A percentile compares a stretch with the other conserved stretches of the same genome.
These are phyloP conservation scores for Avena atlantica DNA, from an alignment of 176 grass and related monocot species.

Conservation along the genomic window DNA sequence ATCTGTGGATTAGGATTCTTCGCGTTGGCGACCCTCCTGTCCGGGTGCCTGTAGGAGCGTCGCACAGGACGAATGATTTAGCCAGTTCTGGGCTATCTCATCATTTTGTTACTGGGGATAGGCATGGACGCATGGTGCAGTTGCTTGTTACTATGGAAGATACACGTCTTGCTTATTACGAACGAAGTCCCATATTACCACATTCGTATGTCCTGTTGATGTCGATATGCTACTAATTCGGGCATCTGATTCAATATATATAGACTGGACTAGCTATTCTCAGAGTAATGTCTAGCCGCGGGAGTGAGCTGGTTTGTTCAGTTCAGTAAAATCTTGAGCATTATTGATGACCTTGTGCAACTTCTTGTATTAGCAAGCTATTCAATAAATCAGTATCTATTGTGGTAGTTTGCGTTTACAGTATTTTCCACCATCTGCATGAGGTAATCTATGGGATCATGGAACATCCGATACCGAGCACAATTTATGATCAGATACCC, in stretches of 20 bases:
- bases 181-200: not conserved
- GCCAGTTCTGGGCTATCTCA: not conserved
- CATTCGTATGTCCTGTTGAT: not conserved
- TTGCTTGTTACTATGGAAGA: no score
- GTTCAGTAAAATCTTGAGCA: not conserved
- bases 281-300: not conserved
- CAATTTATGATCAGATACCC: not conserved
- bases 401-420: not conserved
- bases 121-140: not conserved
- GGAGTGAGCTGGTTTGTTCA: not conserved
- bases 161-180: not conserved
- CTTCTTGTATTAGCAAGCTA: not conserved
- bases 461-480: not conserved
- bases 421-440: not conserved
- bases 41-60: constrained; percentile 12
- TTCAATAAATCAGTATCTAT: not conserved
- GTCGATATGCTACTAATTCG: not conserved
- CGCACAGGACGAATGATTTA: not conserved
- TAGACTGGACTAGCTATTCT: not conserved
- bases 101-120: not conserved
- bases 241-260: not conserved
- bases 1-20: not conserved
- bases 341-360: not conserved
- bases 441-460: not conserved
- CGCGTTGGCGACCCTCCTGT: not conserved